A percentile compares a stretch with the other conserved stretches of the same genome.
Evolutionary conservation across 2,329 filamentous ascomycete genomes (phyloP).

Genomic region (Elsinoe batatas): DNA sequence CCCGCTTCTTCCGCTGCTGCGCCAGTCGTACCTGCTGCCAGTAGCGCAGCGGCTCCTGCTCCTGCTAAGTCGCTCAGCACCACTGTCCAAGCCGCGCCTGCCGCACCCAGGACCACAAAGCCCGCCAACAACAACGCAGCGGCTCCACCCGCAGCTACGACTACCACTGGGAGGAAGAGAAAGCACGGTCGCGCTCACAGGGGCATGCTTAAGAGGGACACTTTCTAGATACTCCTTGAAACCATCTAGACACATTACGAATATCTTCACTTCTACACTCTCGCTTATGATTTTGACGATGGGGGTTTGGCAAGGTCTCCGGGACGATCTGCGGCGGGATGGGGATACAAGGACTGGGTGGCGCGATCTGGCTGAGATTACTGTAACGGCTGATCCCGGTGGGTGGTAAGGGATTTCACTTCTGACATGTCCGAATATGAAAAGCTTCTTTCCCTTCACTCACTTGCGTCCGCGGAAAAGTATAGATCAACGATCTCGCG

Average conservation of each 20-base stretch:
- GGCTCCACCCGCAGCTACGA: neutral
- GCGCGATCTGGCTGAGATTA: neutral
- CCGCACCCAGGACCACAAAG: neutral
- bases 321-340: no score
- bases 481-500: no score
- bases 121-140: neutral
- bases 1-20: neutral
- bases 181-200: conserved; percentile 6
- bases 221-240: neutral
- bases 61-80: neutral
- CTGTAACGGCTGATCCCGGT: no score
- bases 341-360: neutral
- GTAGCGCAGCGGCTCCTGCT: neutral
- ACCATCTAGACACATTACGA: neutral
- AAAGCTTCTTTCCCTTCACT: neutral
- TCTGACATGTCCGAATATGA: conserved; percentile 8
- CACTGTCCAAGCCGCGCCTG: neutral
- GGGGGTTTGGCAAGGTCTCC: neutral
- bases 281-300: conserved; percentile 12
- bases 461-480: no score
- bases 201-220: neutral
- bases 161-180: neutral
- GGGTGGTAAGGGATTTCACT: neutral
- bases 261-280: neutral
- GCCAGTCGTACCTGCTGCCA: neutral